Conservation (phyloP, 805 yeast genomes). For the Candida ficus region DNA sequence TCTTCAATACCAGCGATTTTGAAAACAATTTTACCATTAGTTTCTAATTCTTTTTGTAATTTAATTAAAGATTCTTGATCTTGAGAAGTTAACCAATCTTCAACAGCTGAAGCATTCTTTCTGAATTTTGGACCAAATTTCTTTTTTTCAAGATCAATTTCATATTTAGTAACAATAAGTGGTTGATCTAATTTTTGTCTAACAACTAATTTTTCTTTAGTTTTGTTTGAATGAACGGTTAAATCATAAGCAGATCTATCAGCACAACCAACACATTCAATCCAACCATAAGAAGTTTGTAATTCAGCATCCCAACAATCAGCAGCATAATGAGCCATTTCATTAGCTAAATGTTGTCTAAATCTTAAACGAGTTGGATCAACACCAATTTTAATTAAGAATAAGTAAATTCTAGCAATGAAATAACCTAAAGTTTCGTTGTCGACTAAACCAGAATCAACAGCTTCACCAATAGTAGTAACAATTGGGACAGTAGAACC, state of each 20-base stretch:
- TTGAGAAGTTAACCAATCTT: slow-evolving; percentile 67
- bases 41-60: slow-evolving; percentile 61
- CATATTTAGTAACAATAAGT: slow-evolving; percentile 71
- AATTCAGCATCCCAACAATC: slow-evolving; percentile 99
- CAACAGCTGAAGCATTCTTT: slow-evolving; percentile 92
- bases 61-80: slow-evolving; percentile 82
- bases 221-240: slow-evolving; percentile 90
- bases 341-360: slow-evolving; percentile 98
- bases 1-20: slow-evolving; percentile 60
- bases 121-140: slow-evolving; percentile 97
- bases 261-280: slow-evolving; percentile 99
- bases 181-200: slow-evolving; percentile 89
- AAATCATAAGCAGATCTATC: slow-evolving; percentile 98
- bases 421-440: slow-evolving; percentile 97
- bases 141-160: slow-evolving; percentile 86
- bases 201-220: slow-evolving; percentile 92
- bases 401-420: slow-evolving; percentile 85
- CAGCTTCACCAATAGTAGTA: slow-evolving; percentile 87
- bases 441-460: slow-evolving; percentile 79
- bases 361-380: slow-evolving; percentile 80
- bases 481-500: slow-evolving; percentile 70
- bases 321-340: slow-evolving; percentile 99
- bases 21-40: slow-evolving; percentile 59
- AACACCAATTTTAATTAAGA: slow-evolving; percentile 85
- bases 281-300: slow-evolving; percentile 96